Conservation (phyloP, 1,139 yeast species). For the Wickerhamomyces sp. region DNA sequence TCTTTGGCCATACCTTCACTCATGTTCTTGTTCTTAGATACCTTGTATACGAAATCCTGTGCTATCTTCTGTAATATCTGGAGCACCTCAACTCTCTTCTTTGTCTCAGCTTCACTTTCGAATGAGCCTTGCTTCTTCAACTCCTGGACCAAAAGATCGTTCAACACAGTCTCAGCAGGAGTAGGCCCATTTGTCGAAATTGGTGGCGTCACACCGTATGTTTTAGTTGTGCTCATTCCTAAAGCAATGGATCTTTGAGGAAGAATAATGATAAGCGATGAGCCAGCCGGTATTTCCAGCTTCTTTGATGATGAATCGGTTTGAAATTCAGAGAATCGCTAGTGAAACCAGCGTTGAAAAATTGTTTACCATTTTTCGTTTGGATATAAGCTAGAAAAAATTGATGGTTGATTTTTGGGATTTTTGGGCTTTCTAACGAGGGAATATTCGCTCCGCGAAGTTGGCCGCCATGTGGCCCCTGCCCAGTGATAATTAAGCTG, state of each 20-base stretch:
- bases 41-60: conserved; percentile 76
- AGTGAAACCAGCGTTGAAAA: background rate
- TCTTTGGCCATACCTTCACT: conserved; percentile 96
- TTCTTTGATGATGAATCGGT: too few relatives aligned
- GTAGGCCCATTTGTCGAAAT: conserved; percentile 83
- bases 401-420: too few relatives aligned
- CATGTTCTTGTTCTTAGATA: conserved; percentile 80
- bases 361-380: too few relatives aligned
- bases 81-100: conserved; percentile 71
- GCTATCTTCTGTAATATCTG: conserved; percentile 64
- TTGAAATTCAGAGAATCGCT: too few relatives aligned
- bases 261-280: background rate
- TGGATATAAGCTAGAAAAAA: too few relatives aligned
- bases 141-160: conserved; percentile 73
- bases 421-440: background rate
- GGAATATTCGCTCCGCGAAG: background rate
- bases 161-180: conserved; percentile 66
- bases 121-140: conserved; percentile 83
- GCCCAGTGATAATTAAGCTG: too few relatives aligned
- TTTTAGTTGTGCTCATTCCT: conserved; percentile 13
- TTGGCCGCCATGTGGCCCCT: too few relatives aligned
- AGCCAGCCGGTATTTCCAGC: too few relatives aligned
- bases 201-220: conserved; percentile 86
- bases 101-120: conserved; percentile 79
- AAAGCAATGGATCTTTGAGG: too few relatives aligned